Evolutionary conservation across 2,329 filamentous ascomycete genomes (phyloP).

Genomic region (Alternaria arborescens): DNA sequence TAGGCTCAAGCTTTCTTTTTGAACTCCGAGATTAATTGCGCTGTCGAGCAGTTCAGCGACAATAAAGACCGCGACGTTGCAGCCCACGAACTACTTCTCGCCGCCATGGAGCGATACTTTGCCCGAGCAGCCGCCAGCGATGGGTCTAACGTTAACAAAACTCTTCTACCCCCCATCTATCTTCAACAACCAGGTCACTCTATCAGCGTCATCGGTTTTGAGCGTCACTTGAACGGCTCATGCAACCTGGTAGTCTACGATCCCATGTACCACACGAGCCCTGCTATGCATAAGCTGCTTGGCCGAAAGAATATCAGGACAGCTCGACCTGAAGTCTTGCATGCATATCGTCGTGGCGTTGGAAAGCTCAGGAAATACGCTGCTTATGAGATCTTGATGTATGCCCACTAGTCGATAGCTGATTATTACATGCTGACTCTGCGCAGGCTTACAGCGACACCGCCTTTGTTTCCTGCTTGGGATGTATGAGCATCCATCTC

Average conservation of each 20-base stretch:
- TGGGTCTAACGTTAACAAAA: slow-evolving; percentile 70
- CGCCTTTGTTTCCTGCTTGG: slow-evolving; percentile 52
- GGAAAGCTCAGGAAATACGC: slow-evolving; percentile 74
- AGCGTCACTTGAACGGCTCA: slow-evolving; percentile 70
- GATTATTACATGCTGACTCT: slow-evolving; percentile 12
- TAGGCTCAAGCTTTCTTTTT: slow-evolving; percentile 82
- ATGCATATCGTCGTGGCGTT: slow-evolving; percentile 73
- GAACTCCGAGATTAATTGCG: slow-evolving; percentile 68
- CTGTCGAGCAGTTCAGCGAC: slow-evolving; percentile 62
- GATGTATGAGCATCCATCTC: slow-evolving; percentile 47
- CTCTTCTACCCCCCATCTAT: slow-evolving; percentile 83
- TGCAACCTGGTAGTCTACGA: slow-evolving; percentile 85
- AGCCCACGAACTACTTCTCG: slow-evolving; percentile 65
- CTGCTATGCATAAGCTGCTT: slow-evolving; percentile 67
- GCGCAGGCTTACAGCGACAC: slow-evolving; percentile 47
- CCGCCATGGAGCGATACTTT: slow-evolving; percentile 79
- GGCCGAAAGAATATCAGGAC: slow-evolving; percentile 57
- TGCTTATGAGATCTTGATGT: slow-evolving; percentile 83
- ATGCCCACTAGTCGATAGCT: slow-evolving; percentile 41
- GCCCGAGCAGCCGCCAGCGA: slow-evolving; percentile 60
- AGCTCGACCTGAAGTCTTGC: slow-evolving; percentile 65
- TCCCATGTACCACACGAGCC: slow-evolving; percentile 78
- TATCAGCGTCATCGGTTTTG: slow-evolving; percentile 86
- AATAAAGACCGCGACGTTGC: slow-evolving; percentile 58
- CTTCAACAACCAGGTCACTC: slow-evolving; percentile 92